Base-by-base conservation (phyloP, 129 eudicot species). In the Helianthus annuus region DNA sequence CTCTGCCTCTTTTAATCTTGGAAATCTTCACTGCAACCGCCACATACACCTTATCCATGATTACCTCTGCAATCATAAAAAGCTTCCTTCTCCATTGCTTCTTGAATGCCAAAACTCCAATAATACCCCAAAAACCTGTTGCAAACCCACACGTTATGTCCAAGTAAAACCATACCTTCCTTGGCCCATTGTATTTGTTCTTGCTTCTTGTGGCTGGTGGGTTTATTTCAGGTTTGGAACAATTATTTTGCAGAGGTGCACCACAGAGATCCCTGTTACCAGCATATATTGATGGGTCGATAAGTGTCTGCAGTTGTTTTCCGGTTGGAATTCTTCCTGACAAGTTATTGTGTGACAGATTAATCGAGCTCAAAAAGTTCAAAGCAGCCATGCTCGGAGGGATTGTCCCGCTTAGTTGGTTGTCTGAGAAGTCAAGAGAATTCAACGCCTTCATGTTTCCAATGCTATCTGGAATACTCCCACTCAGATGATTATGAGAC, bases 91-190 rank as follows among this genome's bases (percentile, higher is more conserved):
- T 54, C 60, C 60, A 54, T 19, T 54, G 29, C 29, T 54, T 16
- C 11, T 54, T 54, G 32, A 54, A 54, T 9, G 19, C 14, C 29
- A 54, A 54, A 3, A 54, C 60, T 54, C 60, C 29, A 0, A 54
- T 54, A 17, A 54, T 19, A 54, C 60, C 60, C 60, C 60, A 54
- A 54, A 54, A 54, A 7, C 60, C 29, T 15, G 60, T 54, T 54
- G 27, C 60, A 54, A 54, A 54, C 6, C 60, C 60, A 54, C 60
- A 4, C 32, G 4, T 16, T 16, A 54, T 54, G 29, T 54, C 27
- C 3, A 54, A 7, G 11, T 54, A 54, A 7, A 54, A 17, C 60
- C 32, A 54, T 17, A 19, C 60, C 2, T 16, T 54, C 5, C 4
- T 15, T 16, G 11, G 11, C 27, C 1, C 11, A 54, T 54, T 0